Percentiles rank a stretch among this genome's conserved stretches.
Evolutionary conservation across 257 asterid species (phyloP).

Genomic region (Pogostemon cablin): DNA sequence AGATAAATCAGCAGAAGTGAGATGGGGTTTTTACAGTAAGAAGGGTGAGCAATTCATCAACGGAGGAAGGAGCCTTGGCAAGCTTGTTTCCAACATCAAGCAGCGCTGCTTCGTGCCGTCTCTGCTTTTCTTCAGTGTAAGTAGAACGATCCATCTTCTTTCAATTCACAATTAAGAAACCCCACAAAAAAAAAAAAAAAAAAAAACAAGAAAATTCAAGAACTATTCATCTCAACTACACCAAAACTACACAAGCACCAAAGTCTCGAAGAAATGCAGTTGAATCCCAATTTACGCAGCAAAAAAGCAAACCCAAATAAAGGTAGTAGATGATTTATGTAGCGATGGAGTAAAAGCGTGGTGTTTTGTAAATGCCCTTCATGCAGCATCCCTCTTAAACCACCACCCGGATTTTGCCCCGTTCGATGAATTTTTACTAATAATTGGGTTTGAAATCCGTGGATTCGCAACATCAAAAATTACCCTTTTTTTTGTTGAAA

Average conservation of each 20-base stretch:
- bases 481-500: constrained; percentile 1
- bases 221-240: background rate
- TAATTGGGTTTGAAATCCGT: constrained; percentile 33
- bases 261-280: constrained; percentile 16
- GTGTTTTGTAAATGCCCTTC: constrained; percentile 31
- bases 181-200: background rate
- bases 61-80: constrained; percentile 22
- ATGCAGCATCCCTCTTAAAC: constrained; percentile 34
- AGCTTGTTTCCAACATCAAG: constrained; percentile 32
- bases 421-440: constrained; percentile 2
- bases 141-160: constrained; percentile 31
- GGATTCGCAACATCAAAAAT: constrained; percentile 16
- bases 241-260: background rate
- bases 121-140: constrained; percentile 8
- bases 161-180: background rate
- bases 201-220: background rate
- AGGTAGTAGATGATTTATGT: constrained; percentile 28
- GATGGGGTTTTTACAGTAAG: constrained; percentile 31
- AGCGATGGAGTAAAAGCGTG: constrained; percentile 22
- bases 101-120: constrained; percentile 28
- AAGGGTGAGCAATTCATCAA: constrained; percentile 30
- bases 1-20: no score
- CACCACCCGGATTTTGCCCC: constrained; percentile 34
- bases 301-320: constrained; percentile 13
- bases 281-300: background rate